Evolutionary conservation across 169 alveolate species (phyloP), one percentile per base, ranked within the genome.

Genomic region (Fabrea salina): DNA sequence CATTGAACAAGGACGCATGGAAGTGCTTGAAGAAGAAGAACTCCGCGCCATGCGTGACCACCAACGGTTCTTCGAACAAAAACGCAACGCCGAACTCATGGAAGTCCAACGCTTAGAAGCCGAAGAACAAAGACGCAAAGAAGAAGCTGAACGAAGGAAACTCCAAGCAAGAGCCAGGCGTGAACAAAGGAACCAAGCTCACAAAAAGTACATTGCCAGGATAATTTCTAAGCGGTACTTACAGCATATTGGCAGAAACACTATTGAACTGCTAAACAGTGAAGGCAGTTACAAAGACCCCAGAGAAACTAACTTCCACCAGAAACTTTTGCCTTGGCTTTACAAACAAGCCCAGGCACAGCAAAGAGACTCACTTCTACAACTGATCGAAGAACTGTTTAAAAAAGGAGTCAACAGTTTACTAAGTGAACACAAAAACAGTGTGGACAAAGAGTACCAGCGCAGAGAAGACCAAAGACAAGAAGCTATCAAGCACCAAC

Each of bases 1-100:
- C 5, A 64, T 91, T 13, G 96, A 90, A 57, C 72, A 82, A 67
- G 85, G 94, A 19, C 82, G 94, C 61, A 89, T 89, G 95, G 95
- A 95, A 80, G 97, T 92, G 22, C 79, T 95, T 2, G 97, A 92
- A 57, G 97, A 92, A 67, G 97, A 93, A 80, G 97, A 93, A 80
- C 86, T 95, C 13, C 83, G 76, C 67, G 87, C 85, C 22, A 91
- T 92, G 92, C 83, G 91, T 66, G 89, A 90, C 80, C 94, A 93
- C 80, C 91, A 93, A 85, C 93, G 91, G 53, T 93, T 91, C 78
- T 94, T 89, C 82, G 96, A 92, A 70, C 85, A 90, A 72, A 76
- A 88, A 5, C 90, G 95, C 76, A 86, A 86, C 40, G 89, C 92
- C 5, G 97, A 93, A 75, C 82, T 92, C 19, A 80, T 87, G 56